phyloP scores from a whole-genome alignment of 2,329 filamentous ascomycete genomes.

The Periglandula ipomoeae region DNA sequence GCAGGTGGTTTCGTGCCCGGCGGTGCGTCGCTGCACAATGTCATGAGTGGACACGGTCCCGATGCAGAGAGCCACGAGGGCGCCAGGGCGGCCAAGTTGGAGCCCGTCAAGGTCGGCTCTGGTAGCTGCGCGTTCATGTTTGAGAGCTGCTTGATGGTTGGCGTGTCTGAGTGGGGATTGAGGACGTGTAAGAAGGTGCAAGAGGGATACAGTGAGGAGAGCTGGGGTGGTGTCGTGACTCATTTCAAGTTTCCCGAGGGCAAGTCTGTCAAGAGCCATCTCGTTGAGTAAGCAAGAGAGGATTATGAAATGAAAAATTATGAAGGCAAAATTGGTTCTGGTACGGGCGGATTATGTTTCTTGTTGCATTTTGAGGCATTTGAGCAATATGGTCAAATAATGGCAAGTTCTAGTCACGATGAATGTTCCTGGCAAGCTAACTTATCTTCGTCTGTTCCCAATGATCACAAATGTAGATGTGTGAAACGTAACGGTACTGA shows the following conservation, averaged over 20 bases:
- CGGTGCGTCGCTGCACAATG: slow-evolving; percentile 55
- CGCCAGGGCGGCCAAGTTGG: slow-evolving; percentile 43
- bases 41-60: slow-evolving; percentile 59
- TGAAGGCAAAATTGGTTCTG: background rate
- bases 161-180: slow-evolving; percentile 62
- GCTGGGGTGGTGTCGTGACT: slow-evolving; percentile 62
- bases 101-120: slow-evolving; percentile 48
- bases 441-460: too few species aligned
- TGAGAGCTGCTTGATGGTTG: slow-evolving; percentile 60
- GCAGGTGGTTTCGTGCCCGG: slow-evolving; percentile 46
- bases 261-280: slow-evolving; percentile 17
- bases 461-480: too few species aligned
- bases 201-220: slow-evolving; percentile 50
- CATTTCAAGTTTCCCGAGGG: slow-evolving; percentile 45
- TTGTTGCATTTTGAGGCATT: too few species aligned
- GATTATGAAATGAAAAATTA: background rate
- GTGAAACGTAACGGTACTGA: too few species aligned
- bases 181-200: slow-evolving; percentile 49
- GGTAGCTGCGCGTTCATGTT: slow-evolving; percentile 63
- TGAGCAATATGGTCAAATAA: too few species aligned
- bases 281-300: slow-evolving; percentile 4
- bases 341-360: background rate
- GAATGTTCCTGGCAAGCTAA: too few species aligned
- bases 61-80: slow-evolving; percentile 48
- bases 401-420: too few species aligned